Evolutionary conservation across 2,329 filamentous ascomycete genomes (phyloP), one percentile per base, ranked within the genome.

Genomic region (Curvularia eragrostidis): DNA sequence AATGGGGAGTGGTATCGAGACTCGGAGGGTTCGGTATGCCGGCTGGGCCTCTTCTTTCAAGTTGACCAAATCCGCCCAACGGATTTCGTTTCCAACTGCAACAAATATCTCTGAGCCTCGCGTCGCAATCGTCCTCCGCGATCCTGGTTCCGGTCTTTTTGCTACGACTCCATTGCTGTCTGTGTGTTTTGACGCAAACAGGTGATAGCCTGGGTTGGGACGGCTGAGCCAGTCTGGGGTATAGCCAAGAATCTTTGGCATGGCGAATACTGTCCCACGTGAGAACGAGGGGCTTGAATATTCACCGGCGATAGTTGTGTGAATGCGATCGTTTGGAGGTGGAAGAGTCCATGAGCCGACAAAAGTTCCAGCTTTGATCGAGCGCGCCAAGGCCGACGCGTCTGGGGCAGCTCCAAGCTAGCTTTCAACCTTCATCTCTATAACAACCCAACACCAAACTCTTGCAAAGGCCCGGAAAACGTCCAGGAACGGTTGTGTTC

Each of bases 61-160:
- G 58, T 89, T 86, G 50, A 87, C 86, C 54, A 99, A 79, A 77
- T 97, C 91, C 9, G 91, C 89, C 93, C 95, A 99, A 75, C 93
- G 85, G 60, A 99, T 90, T 77, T 98, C 91, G 68, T 90, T 93
- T 48, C 93, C 93, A 39, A 90, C 88, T 19, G 93, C 93, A 12
- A 92, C 88, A 73, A 98, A 98, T 9, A 98, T 81, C 71, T 99
- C 93, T 1, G 91, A 92, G 15, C 91, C 93, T 58, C 94, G 84
- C 48, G 86, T 87, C 9, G 93, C 93, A 68, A 98, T 89, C 0
- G 88, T 93, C 62, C 80, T 81, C 19, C 74, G 77, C 1, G 85
- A 78, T 2, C 82, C 77, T n/a, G 63, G 51, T 30, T 66, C 65
- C 47, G 69, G 62, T 56, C 69, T 62, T 57, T 57, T 61, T 66